These are phyloP conservation scores for Ophiocordyceps camponoti-saundersi DNA, from an alignment of 2,329 filamentous ascomycete species.

Conservation along the genomic window DNA sequence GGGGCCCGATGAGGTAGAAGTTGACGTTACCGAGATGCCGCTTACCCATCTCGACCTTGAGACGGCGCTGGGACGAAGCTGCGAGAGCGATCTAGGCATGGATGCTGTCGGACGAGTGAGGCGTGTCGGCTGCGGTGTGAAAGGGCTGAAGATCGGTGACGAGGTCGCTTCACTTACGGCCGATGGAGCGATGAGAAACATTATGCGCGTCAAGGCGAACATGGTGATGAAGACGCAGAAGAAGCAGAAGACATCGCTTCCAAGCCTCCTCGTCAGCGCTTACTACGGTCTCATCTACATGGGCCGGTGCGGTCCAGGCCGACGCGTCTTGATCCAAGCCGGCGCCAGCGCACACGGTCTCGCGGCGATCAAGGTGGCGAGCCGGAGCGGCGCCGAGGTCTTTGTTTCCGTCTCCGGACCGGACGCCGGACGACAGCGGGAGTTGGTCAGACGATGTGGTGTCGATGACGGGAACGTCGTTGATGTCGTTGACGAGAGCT, in stretches of 20 bases:
- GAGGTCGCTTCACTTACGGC: slow-evolving; percentile 22
- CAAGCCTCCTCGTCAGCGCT: slow-evolving; percentile 21
- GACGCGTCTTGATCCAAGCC: slow-evolving; percentile 24
- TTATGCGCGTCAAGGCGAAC: slow-evolving; percentile 13
- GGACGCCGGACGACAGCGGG: slow-evolving; percentile 15
- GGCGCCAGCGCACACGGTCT: slow-evolving; percentile 26
- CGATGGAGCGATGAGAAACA: slow-evolving; percentile 17
- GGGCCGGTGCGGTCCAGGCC: slow-evolving; percentile 10
- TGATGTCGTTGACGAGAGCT: slow-evolving; percentile 13
- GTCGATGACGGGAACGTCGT: slow-evolving; percentile 21
- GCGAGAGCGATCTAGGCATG: slow-evolving; percentile 15
- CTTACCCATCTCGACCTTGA: slow-evolving; percentile 20
- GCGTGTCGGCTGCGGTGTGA: slow-evolving; percentile 15
- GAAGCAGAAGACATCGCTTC: slow-evolving; percentile 13
- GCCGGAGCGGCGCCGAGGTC: slow-evolving; percentile 18
- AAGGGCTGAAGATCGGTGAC: slow-evolving; percentile 17
- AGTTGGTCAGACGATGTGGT: slow-evolving; percentile 15
- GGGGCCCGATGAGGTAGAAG: slow-evolving; percentile 17
- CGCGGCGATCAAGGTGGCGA: slow-evolving; percentile 24
- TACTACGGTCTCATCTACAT: slow-evolving; percentile 21
- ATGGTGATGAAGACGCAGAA: slow-evolving; percentile 16
- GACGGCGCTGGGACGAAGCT: slow-evolving; percentile 14
- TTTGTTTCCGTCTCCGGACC: slow-evolving; percentile 21
- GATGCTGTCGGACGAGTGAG: slow-evolving; percentile 24
- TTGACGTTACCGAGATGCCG: slow-evolving; percentile 19